Base-by-base conservation (phyloP, 345 rosid species). In the Turritis glabra region DNA sequence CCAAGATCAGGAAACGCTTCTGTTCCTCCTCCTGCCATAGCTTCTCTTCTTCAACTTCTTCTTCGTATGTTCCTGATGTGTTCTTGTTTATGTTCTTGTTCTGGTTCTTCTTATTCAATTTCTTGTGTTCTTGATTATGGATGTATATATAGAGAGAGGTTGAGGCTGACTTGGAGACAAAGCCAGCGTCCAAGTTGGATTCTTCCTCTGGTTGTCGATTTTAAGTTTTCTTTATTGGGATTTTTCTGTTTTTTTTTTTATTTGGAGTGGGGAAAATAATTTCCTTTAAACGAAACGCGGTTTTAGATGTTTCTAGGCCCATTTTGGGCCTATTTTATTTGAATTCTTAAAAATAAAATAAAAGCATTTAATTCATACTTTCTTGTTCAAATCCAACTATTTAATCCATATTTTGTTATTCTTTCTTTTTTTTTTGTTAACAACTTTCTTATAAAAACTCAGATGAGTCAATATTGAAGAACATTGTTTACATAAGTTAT, bases 1-100 rank as follows among this genome's bases (percentile, higher is more conserved):
- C 95, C 98, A 53, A 91, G 69, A 83, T 88, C 87, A 21, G 95
- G 93, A 70, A 89, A 91, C 77, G 95, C 96, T 79, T 94, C 95
- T 6, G 97, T 91, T 81, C 98, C 96, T 83, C 91, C 90, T 70
- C 77, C 82, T 63, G 3, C 71, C 80, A 77, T 77, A 64, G 55
- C 61, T 63, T 72, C n/a, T 22, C 37, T 60, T 52, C 29, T 53
- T 64, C 51, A 53, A 48, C 11, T 53, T 35, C 8, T 60, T 40
- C 14, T 50, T 21, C 1, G 3, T 12, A 3, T 50, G 27, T 51
- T 51, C 4, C 1, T 48, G 13, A 17, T 46, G 0, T 46, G 21
- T 19, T 47, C 12, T 50, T 21, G 27, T 50, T 22, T 8, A 4
- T 21, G 10, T 26, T 26, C 18, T 53, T 26, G 2, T 66, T 50